Evolutionary conservation across 225 moss, liverwort and hornwort species (phyloP).

Genomic region (Marchantia paleacea): DNA sequence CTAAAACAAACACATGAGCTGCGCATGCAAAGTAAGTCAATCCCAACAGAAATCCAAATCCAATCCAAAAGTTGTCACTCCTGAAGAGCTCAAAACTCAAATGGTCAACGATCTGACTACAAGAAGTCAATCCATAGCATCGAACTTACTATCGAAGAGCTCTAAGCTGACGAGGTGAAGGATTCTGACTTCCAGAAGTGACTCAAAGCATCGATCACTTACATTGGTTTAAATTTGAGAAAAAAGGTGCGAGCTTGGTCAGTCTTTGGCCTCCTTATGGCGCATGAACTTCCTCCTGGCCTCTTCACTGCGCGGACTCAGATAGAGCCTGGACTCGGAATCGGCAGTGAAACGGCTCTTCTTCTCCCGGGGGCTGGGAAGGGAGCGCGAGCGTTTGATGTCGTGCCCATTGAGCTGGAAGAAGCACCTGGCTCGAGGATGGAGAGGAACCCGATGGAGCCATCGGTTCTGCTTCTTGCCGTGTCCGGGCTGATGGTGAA

Average conservation of each 20-base stretch:
- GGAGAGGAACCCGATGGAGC: not conserved
- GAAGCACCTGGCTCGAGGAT: conserved; percentile 1
- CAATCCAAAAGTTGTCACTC: no score
- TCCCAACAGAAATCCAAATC: no score
- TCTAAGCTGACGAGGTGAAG: not conserved
- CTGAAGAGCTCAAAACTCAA: no score
- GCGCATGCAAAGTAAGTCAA: not conserved
- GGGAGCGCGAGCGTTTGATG: not conserved
- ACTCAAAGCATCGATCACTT: not conserved
- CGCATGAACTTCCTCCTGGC: not conserved
- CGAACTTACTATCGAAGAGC: not conserved
- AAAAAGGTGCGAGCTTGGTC: not conserved
- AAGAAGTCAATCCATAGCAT: no score
- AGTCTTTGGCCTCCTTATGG: not conserved
- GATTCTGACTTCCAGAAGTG: not conserved
- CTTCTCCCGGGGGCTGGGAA: not conserved
- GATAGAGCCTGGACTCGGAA: not conserved
- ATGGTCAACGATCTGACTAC: no score
- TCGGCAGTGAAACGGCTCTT: not conserved
- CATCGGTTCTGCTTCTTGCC: not conserved
- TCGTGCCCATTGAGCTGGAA: not conserved
- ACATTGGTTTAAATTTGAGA: not conserved
- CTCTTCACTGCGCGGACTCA: not conserved
- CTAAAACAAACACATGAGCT: not conserved
- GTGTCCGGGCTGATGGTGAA: not conserved